These are phyloP conservation scores for Rubia peregrina DNA, from an alignment of 305 asterid species.

Conservation along the genomic window DNA sequence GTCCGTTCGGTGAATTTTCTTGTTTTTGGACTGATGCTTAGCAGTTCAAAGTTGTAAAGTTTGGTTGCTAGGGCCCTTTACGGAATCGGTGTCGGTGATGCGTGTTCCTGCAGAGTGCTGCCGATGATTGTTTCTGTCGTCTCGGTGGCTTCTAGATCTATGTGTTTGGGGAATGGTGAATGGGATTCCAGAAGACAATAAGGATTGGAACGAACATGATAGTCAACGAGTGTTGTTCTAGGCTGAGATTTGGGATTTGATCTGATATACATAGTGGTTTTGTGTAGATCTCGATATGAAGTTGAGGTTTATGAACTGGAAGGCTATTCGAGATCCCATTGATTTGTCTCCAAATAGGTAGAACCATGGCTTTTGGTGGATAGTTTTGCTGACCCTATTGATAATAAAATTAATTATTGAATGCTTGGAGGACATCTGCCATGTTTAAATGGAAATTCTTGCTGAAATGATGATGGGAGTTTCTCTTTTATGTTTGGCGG, in stretches of 20 bases:
- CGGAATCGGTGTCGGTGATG: constrained; percentile 3
- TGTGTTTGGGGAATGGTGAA: constrained; percentile 7
- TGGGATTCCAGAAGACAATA: constrained; percentile 14
- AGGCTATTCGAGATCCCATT: constrained; percentile 13
- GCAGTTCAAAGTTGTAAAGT: not conserved
- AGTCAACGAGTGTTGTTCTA: not conserved
- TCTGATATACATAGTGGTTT: not conserved
- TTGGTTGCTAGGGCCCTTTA: not conserved
- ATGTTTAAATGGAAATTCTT: not conserved
- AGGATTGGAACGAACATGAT: not conserved
- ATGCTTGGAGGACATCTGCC: not conserved
- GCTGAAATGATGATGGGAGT: not conserved
- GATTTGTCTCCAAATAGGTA: not conserved
- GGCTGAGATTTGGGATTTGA: not conserved
- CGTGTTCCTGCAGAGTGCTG: not conserved
- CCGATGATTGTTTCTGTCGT: constrained; percentile 2
- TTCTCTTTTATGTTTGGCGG: not conserved
- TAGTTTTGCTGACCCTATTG: not conserved
- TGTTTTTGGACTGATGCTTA: not conserved
- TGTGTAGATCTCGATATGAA: not conserved
- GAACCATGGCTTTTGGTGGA: constrained; percentile 14
- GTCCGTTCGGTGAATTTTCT: not conserved
- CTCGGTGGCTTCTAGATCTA: constrained; percentile 17
- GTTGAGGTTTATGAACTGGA: constrained; percentile 6
- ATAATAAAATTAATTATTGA: constrained; percentile 6